These are phyloP conservation scores for Apiospora arundinis DNA, from an alignment of 2,329 filamentous ascomycete species.

Conservation along the genomic window DNA sequence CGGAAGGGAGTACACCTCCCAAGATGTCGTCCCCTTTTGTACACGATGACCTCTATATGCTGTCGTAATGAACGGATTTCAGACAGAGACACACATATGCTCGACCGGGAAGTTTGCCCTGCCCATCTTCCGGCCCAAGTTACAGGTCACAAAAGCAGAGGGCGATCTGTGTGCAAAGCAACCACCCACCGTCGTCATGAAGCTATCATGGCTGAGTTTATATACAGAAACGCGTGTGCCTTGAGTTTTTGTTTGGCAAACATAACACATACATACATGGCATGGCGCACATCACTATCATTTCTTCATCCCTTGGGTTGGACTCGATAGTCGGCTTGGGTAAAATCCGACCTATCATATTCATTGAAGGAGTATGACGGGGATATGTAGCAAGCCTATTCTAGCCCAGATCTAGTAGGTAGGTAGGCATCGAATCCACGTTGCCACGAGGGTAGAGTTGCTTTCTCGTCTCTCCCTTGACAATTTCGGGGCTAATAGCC, in stretches of 20 bases:
- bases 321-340: background rate
- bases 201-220: slow-evolving; percentile 16
- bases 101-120: background rate
- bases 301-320: slow-evolving; percentile 1
- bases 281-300: background rate
- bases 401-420: slow-evolving; percentile 7
- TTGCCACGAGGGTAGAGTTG: background rate
- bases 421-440: background rate
- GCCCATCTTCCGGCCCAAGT: slow-evolving; percentile 2
- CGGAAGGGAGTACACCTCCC: background rate
- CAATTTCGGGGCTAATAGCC: slow-evolving; percentile 16
- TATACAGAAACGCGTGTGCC: slow-evolving; percentile 4
- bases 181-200: background rate
- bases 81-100: background rate
- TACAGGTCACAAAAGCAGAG: slow-evolving; percentile 1
- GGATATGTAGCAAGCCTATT: slow-evolving; percentile 15
- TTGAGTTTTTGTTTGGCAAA: background rate
- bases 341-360: slow-evolving; percentile 5
- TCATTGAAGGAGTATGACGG: background rate
- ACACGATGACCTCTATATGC: slow-evolving; percentile 1
- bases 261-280: slow-evolving; percentile 4
- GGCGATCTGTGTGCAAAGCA: slow-evolving; percentile 11
- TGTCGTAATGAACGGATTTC: background rate
- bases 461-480: background rate
- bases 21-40: background rate